A percentile compares a stretch with the other conserved stretches of the same genome.
phyloP scores from a whole-genome alignment of 768 basidiomycete species.

The Lentinula detonsa region DNA sequence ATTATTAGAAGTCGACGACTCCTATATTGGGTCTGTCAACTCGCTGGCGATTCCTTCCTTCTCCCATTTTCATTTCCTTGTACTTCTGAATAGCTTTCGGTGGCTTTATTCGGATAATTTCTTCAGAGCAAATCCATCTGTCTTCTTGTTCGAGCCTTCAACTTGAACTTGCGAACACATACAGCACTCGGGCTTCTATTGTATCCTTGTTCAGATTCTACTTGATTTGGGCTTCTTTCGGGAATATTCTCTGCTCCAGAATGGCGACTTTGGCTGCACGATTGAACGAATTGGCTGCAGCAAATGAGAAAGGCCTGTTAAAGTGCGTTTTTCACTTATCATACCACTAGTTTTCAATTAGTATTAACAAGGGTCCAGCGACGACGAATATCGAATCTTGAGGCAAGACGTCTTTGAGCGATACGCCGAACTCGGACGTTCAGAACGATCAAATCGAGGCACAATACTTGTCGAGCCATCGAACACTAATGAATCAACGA shows the following conservation, averaged over 20 bases:
- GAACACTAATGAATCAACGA: neutral
- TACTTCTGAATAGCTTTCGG: conserved; percentile 11
- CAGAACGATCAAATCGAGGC: conserved; percentile 2
- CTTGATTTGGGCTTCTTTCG: neutral
- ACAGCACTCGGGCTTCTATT: neutral
- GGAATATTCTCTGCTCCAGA: neutral
- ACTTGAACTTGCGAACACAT: conserved; percentile 15
- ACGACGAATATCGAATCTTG: conserved; percentile 68
- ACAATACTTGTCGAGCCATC: neutral
- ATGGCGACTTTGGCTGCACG: conserved; percentile 45
- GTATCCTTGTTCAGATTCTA: neutral
- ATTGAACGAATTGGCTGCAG: conserved; percentile 61
- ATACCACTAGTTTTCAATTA: neutral
- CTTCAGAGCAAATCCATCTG: neutral
- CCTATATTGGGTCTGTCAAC: neutral
- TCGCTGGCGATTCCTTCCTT: neutral
- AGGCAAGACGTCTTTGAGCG: conserved; percentile 65
- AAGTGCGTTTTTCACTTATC: conserved; percentile 33
- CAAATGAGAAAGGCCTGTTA: conserved; percentile 62
- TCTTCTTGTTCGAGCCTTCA: neutral
- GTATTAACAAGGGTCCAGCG: conserved; percentile 30
- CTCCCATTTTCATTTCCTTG: conserved; percentile 10
- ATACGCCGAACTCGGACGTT: conserved; percentile 26
- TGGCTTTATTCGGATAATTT: neutral
- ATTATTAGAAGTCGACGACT: neutral